Conservation (phyloP, 495 filamentous ascomycete species). For the Pseudotulostoma volvatum region DNA sequence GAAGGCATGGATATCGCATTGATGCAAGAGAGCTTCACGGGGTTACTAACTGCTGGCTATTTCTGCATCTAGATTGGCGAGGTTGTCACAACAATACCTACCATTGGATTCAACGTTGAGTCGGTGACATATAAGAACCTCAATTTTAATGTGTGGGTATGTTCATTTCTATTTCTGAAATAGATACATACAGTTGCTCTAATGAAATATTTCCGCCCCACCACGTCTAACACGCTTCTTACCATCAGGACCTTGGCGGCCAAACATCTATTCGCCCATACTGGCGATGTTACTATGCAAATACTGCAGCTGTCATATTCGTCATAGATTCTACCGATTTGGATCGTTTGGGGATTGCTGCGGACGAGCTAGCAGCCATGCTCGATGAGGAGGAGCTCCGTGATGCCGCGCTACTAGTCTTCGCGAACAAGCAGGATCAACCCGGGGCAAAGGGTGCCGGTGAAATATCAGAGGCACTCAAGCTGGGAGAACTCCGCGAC, state of each 20-base stretch:
- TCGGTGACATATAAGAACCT: constrained; percentile 94
- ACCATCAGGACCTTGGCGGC: constrained; percentile 66
- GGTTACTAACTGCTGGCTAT: background rate
- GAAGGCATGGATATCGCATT: constrained; percentile 43
- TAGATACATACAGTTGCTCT: background rate
- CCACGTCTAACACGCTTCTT: background rate
- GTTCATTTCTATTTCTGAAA: no score
- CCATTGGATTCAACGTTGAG: constrained; percentile 98
- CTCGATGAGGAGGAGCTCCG: constrained; percentile 89
- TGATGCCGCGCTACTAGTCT: constrained; percentile 83
- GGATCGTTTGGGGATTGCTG: constrained; percentile 76
- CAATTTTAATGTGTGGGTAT: constrained; percentile 96
- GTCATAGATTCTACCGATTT: constrained; percentile 97
- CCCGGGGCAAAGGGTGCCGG: constrained; percentile 92
- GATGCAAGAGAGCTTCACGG: background rate
- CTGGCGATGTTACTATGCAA: constrained; percentile 98
- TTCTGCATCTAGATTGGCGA: constrained; percentile 62
- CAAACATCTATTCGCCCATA: constrained; percentile 96
- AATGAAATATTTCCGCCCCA: background rate
- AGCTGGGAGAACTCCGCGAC: constrained; percentile 77
- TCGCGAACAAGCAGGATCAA: constrained; percentile 98
- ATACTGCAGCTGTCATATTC: constrained; percentile 97
- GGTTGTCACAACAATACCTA: constrained; percentile 96
- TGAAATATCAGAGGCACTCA: constrained; percentile 86
- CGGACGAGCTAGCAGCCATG: constrained; percentile 89